Evolutionary conservation across 2,329 filamentous ascomycete species (phyloP).

Genomic region (Verticillium isaacii): DNA sequence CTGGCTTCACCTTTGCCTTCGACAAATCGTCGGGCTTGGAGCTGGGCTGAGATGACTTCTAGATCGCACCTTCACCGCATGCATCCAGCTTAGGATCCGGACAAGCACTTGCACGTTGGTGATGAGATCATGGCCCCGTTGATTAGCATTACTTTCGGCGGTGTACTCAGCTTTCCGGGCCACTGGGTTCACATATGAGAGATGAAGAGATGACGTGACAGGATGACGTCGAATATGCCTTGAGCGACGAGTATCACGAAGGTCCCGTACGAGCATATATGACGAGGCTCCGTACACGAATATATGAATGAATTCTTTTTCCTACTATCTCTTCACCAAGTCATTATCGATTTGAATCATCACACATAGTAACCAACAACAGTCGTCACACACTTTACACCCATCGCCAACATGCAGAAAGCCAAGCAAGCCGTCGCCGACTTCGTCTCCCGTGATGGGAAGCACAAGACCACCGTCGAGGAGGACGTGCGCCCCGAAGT

Average conservation of each 20-base stretch:
- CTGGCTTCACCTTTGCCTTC: not conserved
- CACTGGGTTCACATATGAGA: not conserved
- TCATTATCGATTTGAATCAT: not conserved
- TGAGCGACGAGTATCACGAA: not conserved
- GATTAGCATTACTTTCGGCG: not conserved
- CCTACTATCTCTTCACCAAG: not conserved
- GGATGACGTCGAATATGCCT: not conserved
- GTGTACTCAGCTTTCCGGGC: not conserved
- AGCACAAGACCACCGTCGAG: constrained; percentile 67
- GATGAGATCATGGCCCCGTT: not conserved
- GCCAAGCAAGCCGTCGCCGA: constrained; percentile 57
- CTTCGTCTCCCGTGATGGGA: constrained; percentile 57
- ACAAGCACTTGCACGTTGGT: not conserved
- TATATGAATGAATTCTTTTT: too few relatives aligned
- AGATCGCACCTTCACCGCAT: not conserved
- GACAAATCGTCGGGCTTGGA: not conserved
- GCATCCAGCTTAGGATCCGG: not conserved
- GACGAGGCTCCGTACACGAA: not conserved
- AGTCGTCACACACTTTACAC: not conserved
- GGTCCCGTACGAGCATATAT: not conserved
- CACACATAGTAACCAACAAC: not conserved
- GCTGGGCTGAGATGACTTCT: not conserved
- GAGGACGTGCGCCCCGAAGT: constrained; percentile 58
- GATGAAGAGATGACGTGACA: not conserved
- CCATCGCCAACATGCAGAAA: constrained; percentile 49